phyloP scores from a whole-genome alignment of 306 rosid species.

The Abrus pulchellus region DNA sequence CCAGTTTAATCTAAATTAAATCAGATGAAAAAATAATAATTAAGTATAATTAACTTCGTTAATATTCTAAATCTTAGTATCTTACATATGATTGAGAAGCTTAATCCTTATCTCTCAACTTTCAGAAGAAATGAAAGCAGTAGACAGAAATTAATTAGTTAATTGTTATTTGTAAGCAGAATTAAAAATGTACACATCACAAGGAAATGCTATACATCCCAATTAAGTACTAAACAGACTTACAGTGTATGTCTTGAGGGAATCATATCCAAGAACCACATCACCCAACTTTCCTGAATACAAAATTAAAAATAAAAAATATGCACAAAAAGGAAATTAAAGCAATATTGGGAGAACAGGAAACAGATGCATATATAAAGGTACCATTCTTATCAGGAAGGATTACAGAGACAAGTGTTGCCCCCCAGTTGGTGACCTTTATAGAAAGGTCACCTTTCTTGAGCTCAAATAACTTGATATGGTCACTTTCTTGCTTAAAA shows the following conservation, averaged over 20 bases:
- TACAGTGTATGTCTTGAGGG: constrained; percentile 64
- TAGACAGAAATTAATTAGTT: neutral
- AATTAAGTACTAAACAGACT: neutral
- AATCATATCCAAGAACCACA: constrained; percentile 80
- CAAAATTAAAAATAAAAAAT: neutral
- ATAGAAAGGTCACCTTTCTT: constrained; percentile 53
- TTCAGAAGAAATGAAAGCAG: neutral
- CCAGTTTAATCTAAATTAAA: too few species aligned
- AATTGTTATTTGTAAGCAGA: too few species aligned
- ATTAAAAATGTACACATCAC: too few species aligned
- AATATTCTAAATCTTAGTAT: too few species aligned
- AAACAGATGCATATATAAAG: too few species aligned
- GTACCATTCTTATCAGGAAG: constrained; percentile 56
- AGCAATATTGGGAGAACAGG: too few species aligned
- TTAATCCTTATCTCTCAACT: neutral
- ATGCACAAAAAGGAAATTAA: neutral
- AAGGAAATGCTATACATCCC: too few species aligned
- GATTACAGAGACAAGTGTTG: constrained; percentile 49
- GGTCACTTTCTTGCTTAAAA: constrained; percentile 27
- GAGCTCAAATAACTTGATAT: constrained; percentile 47
- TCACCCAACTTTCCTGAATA: constrained; percentile 73
- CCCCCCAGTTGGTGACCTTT: constrained; percentile 57
- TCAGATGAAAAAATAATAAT: too few species aligned
- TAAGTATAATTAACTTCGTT: too few species aligned
- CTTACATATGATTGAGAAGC: neutral